These are phyloP conservation scores for Aspergillus affinis DNA, from an alignment of 495 filamentous ascomycete species.

Conservation along the genomic window DNA sequence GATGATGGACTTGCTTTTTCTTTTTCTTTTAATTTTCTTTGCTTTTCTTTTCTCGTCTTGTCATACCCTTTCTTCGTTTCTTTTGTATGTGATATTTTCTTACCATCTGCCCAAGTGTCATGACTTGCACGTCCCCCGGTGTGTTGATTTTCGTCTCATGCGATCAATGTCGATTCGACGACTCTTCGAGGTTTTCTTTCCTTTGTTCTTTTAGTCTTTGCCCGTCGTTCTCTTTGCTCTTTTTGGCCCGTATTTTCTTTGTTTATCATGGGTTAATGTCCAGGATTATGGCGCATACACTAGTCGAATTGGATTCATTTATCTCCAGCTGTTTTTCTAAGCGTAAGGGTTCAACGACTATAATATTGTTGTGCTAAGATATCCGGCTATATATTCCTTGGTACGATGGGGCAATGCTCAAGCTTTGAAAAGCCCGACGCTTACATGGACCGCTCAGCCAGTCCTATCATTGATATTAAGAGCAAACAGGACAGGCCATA, in stretches of 20 bases:
- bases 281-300: conserved; percentile 8
- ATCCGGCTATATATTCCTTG: no score
- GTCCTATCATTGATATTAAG: no score
- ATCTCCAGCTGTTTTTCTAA: conserved; percentile 4
- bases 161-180: conserved; percentile 1
- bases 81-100: conserved; percentile 16
- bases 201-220: conserved; percentile 6
- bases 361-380: no score
- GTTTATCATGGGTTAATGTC: conserved; percentile 9
- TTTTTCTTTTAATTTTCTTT: conserved; percentile 13
- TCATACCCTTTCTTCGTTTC: conserved; percentile 18
- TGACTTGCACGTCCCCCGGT: conserved; percentile 7
- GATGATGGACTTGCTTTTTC: conserved; percentile 10
- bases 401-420: no score
- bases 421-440: no score
- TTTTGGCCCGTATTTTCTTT: conserved; percentile 5
- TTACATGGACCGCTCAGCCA: no score
- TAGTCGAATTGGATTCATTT: conserved; percentile 17
- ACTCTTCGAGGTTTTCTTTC: conserved; percentile 1
- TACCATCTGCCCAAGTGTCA: conserved; percentile 25
- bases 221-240: conserved; percentile 6
- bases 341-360: neutral
- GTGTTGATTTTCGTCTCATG: conserved; percentile 8
- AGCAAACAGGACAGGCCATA: no score
- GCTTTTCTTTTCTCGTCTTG: conserved; percentile 21